These are phyloP conservation scores for Discostella pseudostelligera DNA, from an alignment of 108 stramenopile species.

Conservation along the genomic window DNA sequence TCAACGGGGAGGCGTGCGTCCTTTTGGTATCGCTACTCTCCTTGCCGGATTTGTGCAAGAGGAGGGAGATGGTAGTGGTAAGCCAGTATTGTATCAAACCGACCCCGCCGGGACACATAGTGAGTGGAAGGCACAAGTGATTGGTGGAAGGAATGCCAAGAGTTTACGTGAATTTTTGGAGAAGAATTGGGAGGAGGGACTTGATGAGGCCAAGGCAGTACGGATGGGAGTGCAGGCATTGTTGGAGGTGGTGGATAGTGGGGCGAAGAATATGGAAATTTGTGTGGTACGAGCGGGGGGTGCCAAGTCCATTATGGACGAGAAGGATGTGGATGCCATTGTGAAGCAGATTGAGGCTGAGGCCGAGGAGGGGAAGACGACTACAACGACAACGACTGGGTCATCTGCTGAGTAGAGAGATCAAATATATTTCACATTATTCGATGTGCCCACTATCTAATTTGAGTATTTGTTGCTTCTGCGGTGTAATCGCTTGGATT, in stretches of 20 bases:
- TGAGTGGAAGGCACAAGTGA: slow-evolving; percentile 98
- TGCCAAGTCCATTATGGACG: slow-evolving; percentile 71
- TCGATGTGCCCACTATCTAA: background rate
- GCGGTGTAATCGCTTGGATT: background rate
- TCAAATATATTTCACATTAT: background rate
- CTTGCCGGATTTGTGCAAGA: slow-evolving; percentile 80
- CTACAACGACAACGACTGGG: background rate
- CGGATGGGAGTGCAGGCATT: slow-evolving; percentile 93
- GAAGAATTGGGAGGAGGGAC: slow-evolving; percentile 90
- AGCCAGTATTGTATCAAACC: slow-evolving; percentile 90
- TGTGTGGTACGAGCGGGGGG: slow-evolving; percentile 78
- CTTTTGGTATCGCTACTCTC: slow-evolving; percentile 96
- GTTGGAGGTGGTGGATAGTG: slow-evolving; percentile 98
- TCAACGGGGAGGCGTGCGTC: slow-evolving; percentile 98
- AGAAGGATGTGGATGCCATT: slow-evolving; percentile 74
- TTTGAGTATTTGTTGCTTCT: background rate
- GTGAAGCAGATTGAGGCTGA: slow-evolving; percentile 90
- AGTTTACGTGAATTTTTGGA: slow-evolving; percentile 97
- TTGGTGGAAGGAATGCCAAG: slow-evolving; percentile 96
- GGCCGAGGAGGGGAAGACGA: slow-evolving; percentile 57
- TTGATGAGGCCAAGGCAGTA: slow-evolving; percentile 84
- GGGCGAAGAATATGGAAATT: slow-evolving; percentile 98
- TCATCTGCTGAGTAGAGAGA: background rate
- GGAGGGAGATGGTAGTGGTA: too few relatives aligned
- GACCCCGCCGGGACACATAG: slow-evolving; percentile 99